These are phyloP conservation scores for Spirogloea muscicola DNA, from an alignment of 139 green algal species.

Conservation along the genomic window DNA sequence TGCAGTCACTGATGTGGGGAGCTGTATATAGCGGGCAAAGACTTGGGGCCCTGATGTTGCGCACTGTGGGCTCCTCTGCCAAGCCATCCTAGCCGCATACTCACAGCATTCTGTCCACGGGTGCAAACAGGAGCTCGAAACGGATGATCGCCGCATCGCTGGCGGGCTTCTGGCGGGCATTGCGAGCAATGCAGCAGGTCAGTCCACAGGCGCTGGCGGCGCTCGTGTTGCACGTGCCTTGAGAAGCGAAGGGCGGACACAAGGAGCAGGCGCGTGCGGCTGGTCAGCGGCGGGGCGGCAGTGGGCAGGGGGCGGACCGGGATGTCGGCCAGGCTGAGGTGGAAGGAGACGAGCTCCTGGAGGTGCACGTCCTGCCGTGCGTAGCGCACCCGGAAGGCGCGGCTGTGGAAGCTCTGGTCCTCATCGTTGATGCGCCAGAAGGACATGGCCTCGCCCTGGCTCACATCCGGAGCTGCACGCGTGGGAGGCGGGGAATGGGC, in stretches of 20 bases:
- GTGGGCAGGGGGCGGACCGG: no score
- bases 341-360: constrained; percentile 29
- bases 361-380: constrained; percentile 27
- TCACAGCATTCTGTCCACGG: constrained; percentile 1
- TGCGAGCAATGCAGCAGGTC: no score
- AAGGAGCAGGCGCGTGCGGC: no score
- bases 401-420: constrained; percentile 32
- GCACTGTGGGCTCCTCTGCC: no score
- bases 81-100: no score
- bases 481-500: neutral
- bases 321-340: constrained; percentile 18
- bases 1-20: no score
- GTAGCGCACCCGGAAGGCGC: constrained; percentile 31
- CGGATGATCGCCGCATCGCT: neutral
- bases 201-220: no score
- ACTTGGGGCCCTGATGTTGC: no score
- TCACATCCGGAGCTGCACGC: constrained; percentile 7
- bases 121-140: constrained; percentile 16
- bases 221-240: no score
- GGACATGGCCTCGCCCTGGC: constrained; percentile 14
- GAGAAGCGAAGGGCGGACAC: no score
- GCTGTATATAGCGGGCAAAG: no score
- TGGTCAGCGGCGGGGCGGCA: no score
- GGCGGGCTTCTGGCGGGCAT: neutral
- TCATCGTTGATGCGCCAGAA: constrained; percentile 30